Evolutionary conservation across 1,284 basidiomycete species (phyloP).

Genomic region (Cutaneotrichosporon sp.): DNA sequence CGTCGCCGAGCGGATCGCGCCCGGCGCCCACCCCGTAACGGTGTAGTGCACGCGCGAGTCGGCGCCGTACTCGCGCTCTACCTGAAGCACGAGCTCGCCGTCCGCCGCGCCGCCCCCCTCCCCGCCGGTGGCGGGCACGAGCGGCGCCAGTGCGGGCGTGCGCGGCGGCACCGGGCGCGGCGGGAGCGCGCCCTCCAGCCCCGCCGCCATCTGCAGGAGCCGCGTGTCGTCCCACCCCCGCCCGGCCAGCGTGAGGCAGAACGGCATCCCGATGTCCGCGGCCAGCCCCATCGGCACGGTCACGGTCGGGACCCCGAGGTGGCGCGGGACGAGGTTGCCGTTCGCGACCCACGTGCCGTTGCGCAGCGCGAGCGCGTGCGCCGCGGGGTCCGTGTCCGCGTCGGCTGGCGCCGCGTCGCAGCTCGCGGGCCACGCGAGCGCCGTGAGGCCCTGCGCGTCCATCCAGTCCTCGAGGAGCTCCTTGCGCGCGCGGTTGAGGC

Average conservation of each 20-base stretch:
- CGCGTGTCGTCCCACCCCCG: constrained; percentile 14
- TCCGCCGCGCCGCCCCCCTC: too few species aligned
- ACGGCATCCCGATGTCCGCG: constrained; percentile 16
- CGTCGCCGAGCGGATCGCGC: not conserved
- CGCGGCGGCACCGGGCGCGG: not conserved
- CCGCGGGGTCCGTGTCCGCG: not conserved
- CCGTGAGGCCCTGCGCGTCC: constrained; percentile 5
- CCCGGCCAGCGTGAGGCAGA: constrained; percentile 12
- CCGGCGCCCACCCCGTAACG: not conserved
- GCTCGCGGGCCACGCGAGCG: constrained; percentile 3
- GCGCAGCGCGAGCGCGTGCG: not conserved
- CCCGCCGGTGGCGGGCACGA: not conserved
- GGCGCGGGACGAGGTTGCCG: constrained; percentile 13
- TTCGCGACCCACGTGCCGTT: constrained; percentile 20
- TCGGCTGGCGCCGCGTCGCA: constrained; percentile 14
- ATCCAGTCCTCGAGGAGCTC: constrained; percentile 18
- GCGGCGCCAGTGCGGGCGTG: not conserved
- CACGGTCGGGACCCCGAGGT: constrained; percentile 15
- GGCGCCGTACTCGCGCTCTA: not conserved
- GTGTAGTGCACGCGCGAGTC: constrained; percentile 1
- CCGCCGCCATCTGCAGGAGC: constrained; percentile 3
- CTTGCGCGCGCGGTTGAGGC: constrained; percentile 8
- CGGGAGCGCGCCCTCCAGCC: not conserved
- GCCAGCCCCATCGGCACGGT: constrained; percentile 16
- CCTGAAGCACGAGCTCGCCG: not conserved